Evolutionary conservation across 768 basidiomycete species (phyloP).

Genomic region (Leucosporidium scottii): DNA sequence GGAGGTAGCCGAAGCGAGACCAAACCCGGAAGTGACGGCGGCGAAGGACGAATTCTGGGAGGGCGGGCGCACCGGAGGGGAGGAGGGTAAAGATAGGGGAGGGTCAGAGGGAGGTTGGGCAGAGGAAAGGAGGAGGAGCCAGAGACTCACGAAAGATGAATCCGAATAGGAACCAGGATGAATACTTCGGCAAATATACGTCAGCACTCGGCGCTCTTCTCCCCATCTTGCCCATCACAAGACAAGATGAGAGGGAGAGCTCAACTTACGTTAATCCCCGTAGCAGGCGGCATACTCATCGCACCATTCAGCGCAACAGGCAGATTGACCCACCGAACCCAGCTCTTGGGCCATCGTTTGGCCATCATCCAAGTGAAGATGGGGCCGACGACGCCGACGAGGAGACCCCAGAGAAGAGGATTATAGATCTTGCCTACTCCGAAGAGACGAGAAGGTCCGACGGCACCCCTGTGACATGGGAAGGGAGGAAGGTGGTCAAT

Average conservation of each 20-base stretch:
- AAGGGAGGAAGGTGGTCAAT: not conserved
- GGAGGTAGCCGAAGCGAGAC: conserved; percentile 52
- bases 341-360: conserved; percentile 52
- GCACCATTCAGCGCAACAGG: conserved; percentile 82
- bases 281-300: conserved; percentile 75
- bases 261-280: conserved; percentile 66
- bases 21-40: conserved; percentile 48
- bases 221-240: too few species aligned
- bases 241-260: too few species aligned
- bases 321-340: conserved; percentile 70
- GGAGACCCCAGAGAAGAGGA: conserved; percentile 64
- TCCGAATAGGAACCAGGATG: conserved; percentile 82
- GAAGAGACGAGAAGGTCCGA: conserved; percentile 48
- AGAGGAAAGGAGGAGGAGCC: not conserved
- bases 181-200: conserved; percentile 48
- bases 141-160: conserved; percentile 66
- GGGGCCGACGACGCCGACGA: conserved; percentile 73
- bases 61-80: too few species aligned
- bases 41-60: conserved; percentile 46
- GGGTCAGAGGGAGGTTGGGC: not conserved
- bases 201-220: too few species aligned
- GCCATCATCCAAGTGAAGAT: conserved; percentile 70
- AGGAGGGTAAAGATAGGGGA: not conserved
- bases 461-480: conserved; percentile 44
- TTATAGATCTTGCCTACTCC: conserved; percentile 54